Percentiles rank a stretch among this genome's conserved stretches.
Conservation (phyloP, 352 stramenopile species). For the Globisporangium paroecandrum region DNA sequence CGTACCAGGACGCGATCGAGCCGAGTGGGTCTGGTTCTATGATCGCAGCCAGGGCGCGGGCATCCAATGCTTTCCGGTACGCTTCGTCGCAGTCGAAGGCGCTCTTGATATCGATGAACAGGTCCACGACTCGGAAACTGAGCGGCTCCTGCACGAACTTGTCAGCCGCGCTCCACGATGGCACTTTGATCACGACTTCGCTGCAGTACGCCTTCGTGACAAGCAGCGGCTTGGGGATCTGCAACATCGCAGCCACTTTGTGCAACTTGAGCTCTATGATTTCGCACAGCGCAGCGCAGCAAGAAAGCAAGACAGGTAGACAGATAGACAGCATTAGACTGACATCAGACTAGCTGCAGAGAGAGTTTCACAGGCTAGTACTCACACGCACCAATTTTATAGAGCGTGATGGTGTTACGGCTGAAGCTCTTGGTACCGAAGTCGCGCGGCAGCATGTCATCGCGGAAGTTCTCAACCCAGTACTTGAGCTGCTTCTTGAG, state of each 20-base stretch:
- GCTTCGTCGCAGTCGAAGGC: constrained; percentile 45
- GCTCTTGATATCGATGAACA: constrained; percentile 51
- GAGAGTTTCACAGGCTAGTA: no score
- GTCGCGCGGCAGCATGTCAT: constrained; percentile 55
- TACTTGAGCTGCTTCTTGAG: constrained; percentile 59
- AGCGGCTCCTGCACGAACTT: constrained; percentile 58
- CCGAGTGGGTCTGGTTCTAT: constrained; percentile 57
- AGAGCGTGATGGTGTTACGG: constrained; percentile 42
- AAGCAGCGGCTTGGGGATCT: constrained; percentile 43
- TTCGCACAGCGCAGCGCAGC: not conserved
- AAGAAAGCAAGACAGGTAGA: not conserved
- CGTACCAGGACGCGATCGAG: constrained; percentile 57
- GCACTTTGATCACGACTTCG: constrained; percentile 53
- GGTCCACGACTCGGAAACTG: constrained; percentile 39
- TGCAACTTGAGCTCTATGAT: constrained; percentile 58
- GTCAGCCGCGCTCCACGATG: constrained; percentile 48
- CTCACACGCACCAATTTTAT: constrained; percentile 33
- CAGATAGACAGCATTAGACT: not conserved
- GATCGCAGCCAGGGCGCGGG: constrained; percentile 31
- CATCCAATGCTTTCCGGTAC: constrained; percentile 27
- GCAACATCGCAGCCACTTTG: constrained; percentile 44
- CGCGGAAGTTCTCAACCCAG: constrained; percentile 62
- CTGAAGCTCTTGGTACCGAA: constrained; percentile 47
- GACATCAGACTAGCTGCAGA: not conserved
- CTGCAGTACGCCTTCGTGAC: constrained; percentile 49